Evolutionary conservation across 257 asterid genomes (phyloP).

Genomic region (Solanum ossicruentum): DNA sequence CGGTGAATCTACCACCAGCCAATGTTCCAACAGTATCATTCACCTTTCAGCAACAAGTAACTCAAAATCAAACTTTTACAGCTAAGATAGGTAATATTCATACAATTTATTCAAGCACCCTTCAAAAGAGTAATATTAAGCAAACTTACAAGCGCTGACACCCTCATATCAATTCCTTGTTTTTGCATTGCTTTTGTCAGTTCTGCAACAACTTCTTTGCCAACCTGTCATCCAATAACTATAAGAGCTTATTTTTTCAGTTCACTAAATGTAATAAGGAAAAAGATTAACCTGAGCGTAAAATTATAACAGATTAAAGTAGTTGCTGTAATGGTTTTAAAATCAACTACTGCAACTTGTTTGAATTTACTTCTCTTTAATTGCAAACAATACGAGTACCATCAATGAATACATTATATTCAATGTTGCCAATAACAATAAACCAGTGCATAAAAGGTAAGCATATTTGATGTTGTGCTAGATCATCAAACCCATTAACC

Average conservation of each 20-base stretch:
- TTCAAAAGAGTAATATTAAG: not conserved
- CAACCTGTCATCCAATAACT: slow-evolving; percentile 29
- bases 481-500: not conserved
- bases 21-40: slow-evolving; percentile 64
- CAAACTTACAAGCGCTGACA: slow-evolving; percentile 51
- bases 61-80: not conserved
- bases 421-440: not conserved
- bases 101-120: not conserved
- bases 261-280: not conserved
- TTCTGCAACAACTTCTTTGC: slow-evolving; percentile 52
- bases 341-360: not conserved
- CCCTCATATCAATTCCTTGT: slow-evolving; percentile 49
- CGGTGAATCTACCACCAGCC: slow-evolving; percentile 54
- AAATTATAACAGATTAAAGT: not conserved
- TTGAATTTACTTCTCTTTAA: not conserved
- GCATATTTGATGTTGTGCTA: not conserved
- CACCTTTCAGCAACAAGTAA: slow-evolving; percentile 26
- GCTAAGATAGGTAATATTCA: not conserved
- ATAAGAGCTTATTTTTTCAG: not conserved
- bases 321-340: not conserved
- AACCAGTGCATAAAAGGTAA: not conserved
- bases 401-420: not conserved
- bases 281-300: not conserved
- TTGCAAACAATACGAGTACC: not conserved
- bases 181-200: slow-evolving; percentile 49